Percentiles rank a stretch among this genome's conserved stretches.
These are phyloP conservation scores for Peniophora sp. DNA, from an alignment of 1,284 basidiomycete species.

Conservation along the genomic window DNA sequence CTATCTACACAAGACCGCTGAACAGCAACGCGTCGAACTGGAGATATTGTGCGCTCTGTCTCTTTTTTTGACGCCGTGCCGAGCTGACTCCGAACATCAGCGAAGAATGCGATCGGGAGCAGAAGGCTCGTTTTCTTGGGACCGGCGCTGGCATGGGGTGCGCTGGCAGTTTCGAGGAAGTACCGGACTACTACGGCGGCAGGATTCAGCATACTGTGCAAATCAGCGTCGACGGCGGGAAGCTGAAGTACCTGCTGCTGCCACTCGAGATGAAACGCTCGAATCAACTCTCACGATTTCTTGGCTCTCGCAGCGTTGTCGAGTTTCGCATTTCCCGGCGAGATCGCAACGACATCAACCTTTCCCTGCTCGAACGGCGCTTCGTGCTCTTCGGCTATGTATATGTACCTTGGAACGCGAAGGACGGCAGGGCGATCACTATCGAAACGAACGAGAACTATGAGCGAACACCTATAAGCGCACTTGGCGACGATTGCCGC, in stretches of 20 bases:
- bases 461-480: not conserved
- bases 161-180: not conserved
- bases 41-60: not conserved
- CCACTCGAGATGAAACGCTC: conserved; percentile 1
- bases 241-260: not conserved
- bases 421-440: not conserved
- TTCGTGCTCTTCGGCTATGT: not conserved
- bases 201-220: not conserved
- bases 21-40: not conserved
- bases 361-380: not conserved
- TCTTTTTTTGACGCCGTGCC: not conserved
- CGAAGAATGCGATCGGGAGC: not conserved
- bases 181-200: not conserved
- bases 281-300: not conserved
- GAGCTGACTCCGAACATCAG: not conserved
- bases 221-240: not conserved
- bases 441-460: not conserved
- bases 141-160: not conserved
- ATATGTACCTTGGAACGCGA: not conserved
- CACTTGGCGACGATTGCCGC: not conserved
- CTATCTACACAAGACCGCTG: not conserved
- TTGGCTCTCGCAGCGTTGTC: not conserved
- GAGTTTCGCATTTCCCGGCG: not conserved
- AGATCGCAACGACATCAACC: not conserved
- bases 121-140: not conserved